Evolutionary conservation across 495 filamentous ascomycete species (phyloP), one percentile per base, ranked within the genome.

Genomic region (Daldinia caldariorum): DNA sequence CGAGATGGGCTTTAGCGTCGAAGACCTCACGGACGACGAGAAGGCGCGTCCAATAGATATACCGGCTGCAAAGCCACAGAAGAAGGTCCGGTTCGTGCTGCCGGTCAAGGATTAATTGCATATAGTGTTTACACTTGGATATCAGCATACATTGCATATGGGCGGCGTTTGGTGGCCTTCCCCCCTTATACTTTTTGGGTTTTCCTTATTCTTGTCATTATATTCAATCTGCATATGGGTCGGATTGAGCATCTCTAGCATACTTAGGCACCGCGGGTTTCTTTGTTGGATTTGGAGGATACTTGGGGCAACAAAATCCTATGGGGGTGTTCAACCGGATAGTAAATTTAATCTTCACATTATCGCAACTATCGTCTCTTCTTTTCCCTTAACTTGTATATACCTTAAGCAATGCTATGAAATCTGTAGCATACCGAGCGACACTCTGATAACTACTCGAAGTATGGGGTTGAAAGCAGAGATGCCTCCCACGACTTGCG

Each of bases 51-150:
- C 72, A 54, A 76, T 83, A 78, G 74, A 82, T 22, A 79, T 80
- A 61, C 78, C 74, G 79, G 77, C 80, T 79, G 75, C 79, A 60
- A 85, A 83, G 82, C 76, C 77, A 67, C 72, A 74, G 79, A 83
- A 84, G 79, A 83, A 58, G 77, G 83, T 85, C 58, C 75, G 83
- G 74, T 85, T 85, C 60, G 75, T 82, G 43, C 74, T 85, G 59
- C 83, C 83, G 31, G 76, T 65, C n/a, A 73, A 67, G 73, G 76
- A 81, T 62, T 69, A 59, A 64, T 75, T 68, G 49, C 66, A 61
- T 61, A 56, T 45, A 39, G 43, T 55, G 35, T 67, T 54, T 29
- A 43, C 49, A 43, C 50, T 54, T 38, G 34, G 16, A 50, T 72
- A 22, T 53, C 26, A 39, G 65, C 65, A 68, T 68, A 66, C 61